phyloP scores from a whole-genome alignment of 805 yeast genomes.

The Ogataea neopini region DNA sequence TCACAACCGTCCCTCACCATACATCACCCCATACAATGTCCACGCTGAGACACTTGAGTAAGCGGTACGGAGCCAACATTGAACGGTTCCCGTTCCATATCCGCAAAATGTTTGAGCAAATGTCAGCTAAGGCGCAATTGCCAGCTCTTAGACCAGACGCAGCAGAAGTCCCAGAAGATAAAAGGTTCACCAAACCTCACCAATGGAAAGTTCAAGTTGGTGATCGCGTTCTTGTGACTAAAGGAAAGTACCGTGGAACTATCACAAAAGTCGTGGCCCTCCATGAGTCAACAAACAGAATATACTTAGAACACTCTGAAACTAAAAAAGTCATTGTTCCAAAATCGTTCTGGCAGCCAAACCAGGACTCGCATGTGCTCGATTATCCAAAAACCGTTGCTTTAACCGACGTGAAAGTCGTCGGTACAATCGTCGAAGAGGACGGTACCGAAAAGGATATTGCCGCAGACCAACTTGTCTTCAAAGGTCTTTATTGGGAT shows the following conservation, averaged over 20 bases:
- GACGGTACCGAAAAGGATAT: conserved; percentile 65
- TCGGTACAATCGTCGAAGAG: conserved; percentile 72
- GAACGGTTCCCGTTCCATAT: conserved; percentile 33
- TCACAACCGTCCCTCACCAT: neutral
- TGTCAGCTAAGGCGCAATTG: conserved; percentile 31
- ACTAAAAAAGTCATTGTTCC: conserved; percentile 67
- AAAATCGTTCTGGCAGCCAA: conserved; percentile 67
- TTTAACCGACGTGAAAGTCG: conserved; percentile 64
- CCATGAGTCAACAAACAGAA: conserved; percentile 60
- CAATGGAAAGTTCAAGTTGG: conserved; percentile 70
- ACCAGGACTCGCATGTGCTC: conserved; percentile 69
- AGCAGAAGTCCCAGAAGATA: conserved; percentile 33
- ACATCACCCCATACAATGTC: conserved; percentile 13
- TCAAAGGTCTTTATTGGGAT: conserved; percentile 72
- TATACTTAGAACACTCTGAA: conserved; percentile 68
- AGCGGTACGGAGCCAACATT: conserved; percentile 35
- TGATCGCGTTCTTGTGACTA: conserved; percentile 71
- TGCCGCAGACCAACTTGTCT: conserved; percentile 73
- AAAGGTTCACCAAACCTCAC: conserved; percentile 42
- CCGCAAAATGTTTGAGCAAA: conserved; percentile 31
- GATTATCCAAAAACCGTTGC: conserved; percentile 67
- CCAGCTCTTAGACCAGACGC: conserved; percentile 34
- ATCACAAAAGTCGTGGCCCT: conserved; percentile 66
- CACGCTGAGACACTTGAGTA: conserved; percentile 24
- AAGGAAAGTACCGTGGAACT: conserved; percentile 74